Conservation (phyloP, 2,329 filamentous ascomycete species). For the Xylariaceae sp. region DNA sequence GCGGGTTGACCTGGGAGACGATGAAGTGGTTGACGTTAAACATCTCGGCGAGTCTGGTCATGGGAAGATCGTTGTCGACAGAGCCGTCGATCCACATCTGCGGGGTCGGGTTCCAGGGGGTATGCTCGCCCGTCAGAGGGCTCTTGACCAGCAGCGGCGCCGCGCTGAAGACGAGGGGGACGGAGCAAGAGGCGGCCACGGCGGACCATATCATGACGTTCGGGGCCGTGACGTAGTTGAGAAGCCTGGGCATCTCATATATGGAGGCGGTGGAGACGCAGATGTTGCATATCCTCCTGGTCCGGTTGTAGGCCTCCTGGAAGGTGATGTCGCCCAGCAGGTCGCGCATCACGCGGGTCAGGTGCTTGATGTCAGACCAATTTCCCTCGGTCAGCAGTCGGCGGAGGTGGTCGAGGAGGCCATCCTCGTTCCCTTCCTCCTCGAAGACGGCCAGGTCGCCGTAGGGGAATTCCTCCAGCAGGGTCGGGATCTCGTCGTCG, state of each 20-base stretch:
- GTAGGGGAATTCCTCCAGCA: conserved; percentile 65
- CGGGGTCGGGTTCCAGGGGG: conserved; percentile 78
- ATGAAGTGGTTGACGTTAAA: conserved; percentile 99
- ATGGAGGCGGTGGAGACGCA: conserved; percentile 82
- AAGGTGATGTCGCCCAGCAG: conserved; percentile 88
- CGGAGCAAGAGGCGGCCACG: conserved; percentile 90
- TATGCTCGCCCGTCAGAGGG: conserved; percentile 65
- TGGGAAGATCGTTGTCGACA: conserved; percentile 88
- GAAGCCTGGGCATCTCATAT: conserved; percentile 75
- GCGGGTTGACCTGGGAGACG: conserved; percentile 92
- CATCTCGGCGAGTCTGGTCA: conserved; percentile 84
- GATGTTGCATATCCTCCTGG: conserved; percentile 84
- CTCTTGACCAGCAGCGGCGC: conserved; percentile 78
- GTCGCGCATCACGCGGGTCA: conserved; percentile 72
- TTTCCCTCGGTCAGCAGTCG: conserved; percentile 74
- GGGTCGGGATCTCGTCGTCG: conserved; percentile 66
- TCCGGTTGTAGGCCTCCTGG: conserved; percentile 93
- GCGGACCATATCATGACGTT: conserved; percentile 96
- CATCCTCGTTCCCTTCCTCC: conserved; percentile 48
- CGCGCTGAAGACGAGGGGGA: conserved; percentile 77
- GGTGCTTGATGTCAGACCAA: conserved; percentile 76
- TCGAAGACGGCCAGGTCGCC: conserved; percentile 80
- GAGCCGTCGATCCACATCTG: conserved; percentile 91
- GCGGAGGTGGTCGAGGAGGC: conserved; percentile 59
- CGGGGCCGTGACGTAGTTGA: conserved; percentile 90